phyloP scores from a whole-genome alignment of 805 yeast species.

The Pichia nanzhaoensis region DNA sequence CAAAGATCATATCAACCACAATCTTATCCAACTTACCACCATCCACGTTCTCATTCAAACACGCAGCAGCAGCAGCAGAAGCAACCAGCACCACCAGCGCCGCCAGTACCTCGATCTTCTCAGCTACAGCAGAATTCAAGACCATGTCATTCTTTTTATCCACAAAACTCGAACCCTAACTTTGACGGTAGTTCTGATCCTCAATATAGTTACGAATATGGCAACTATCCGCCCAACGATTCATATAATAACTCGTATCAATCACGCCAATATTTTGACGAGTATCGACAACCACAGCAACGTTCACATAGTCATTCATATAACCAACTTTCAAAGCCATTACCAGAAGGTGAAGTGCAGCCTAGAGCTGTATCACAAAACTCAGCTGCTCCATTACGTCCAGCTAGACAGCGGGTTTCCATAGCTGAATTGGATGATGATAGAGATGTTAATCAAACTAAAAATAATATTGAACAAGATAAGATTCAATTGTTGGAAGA shows the following conservation, averaged over 20 bases:
- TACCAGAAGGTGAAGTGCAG: not conserved
- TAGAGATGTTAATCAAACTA: not conserved
- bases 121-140: constrained; percentile 3
- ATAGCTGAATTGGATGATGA: constrained; percentile 3
- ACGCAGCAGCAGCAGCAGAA: not conserved
- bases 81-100: constrained; percentile 2
- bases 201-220: not conserved
- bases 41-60: not conserved
- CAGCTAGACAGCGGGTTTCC: constrained; percentile 2
- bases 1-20: constrained; percentile 1
- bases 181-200: no score
- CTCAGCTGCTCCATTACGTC: not conserved
- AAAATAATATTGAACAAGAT: constrained; percentile 9
- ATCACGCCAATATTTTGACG: not conserved
- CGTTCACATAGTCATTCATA: constrained; percentile 2
- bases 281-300: not conserved
- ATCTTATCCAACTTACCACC: constrained; percentile 1
- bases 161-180: constrained; percentile 4
- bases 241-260: constrained; percentile 2
- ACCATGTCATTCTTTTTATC: constrained; percentile 3
- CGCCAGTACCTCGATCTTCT: no score
- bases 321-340: not conserved
- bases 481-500: constrained; percentile 28
- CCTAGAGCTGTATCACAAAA: not conserved
- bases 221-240: constrained; percentile 2